Conservation (phyloP, 169 alveolate genomes). For the Babesia caballi region DNA sequence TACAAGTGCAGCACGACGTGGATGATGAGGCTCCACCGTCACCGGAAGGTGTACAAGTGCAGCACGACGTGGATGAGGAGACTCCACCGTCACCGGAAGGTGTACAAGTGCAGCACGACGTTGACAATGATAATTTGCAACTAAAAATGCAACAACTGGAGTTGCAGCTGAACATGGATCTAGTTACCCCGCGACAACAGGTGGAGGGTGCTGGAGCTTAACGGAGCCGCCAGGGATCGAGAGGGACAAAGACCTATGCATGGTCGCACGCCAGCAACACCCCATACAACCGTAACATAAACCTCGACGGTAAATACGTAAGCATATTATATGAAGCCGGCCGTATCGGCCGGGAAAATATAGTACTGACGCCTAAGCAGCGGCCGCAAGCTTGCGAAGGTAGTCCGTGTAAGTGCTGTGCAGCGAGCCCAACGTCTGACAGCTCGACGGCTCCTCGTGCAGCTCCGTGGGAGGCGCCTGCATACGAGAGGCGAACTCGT, state of each 20-base stretch:
- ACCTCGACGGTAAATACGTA: too few relatives aligned
- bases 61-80: too few relatives aligned
- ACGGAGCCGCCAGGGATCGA: not conserved
- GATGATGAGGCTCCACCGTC: too few relatives aligned
- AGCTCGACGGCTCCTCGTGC: conserved; percentile 54
- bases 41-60: too few relatives aligned
- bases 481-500: conserved; percentile 33
- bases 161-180: too few relatives aligned
- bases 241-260: not conserved
- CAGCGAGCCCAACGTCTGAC: conserved; percentile 28
- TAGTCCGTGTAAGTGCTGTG: conserved; percentile 1
- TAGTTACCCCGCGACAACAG: too few relatives aligned
- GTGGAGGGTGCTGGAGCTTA: not conserved
- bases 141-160: too few relatives aligned
- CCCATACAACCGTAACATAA: too few relatives aligned
- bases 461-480: conserved; percentile 52
- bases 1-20: too few relatives aligned
- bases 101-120: too few relatives aligned
- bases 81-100: too few relatives aligned
- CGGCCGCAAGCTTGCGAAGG: not conserved
- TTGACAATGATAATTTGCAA: too few relatives aligned
- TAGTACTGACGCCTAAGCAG: not conserved
- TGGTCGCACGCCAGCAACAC: not conserved
- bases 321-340: not conserved
- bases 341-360: not conserved